Conservation (phyloP, 345 rosid species). For the Gossypium mustelinum region DNA sequence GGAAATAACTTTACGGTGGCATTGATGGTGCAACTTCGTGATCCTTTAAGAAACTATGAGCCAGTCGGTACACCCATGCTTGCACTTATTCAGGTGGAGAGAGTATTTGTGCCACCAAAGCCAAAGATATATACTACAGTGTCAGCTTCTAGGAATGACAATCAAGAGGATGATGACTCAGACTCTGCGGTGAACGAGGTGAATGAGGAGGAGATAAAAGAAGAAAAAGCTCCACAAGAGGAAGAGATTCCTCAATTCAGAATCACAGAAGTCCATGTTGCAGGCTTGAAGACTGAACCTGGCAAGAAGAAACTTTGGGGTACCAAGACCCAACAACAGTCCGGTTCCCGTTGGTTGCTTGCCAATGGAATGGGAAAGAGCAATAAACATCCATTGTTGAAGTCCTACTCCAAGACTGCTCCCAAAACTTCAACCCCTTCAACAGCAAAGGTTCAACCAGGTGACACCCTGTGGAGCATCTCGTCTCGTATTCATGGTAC, state of each 20-base stretch:
- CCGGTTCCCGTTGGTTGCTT: constrained; percentile 89
- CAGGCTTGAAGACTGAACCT: constrained; percentile 70
- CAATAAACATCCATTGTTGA: constrained; percentile 51
- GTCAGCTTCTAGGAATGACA: constrained; percentile 43
- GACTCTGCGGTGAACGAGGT: constrained; percentile 24
- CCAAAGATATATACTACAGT: constrained; percentile 68
- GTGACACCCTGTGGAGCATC: constrained; percentile 80
- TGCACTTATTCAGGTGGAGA: constrained; percentile 89
- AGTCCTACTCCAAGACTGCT: constrained; percentile 54
- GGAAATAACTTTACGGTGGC: constrained; percentile 93
- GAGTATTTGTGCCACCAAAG: constrained; percentile 86
- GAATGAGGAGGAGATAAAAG: constrained; percentile 25
- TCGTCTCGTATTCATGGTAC: constrained; percentile 54
- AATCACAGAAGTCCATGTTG: constrained; percentile 78
- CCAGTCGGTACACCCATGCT: constrained; percentile 96
- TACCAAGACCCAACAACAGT: constrained; percentile 58
- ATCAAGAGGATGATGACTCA: constrained; percentile 48
- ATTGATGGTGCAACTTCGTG: constrained; percentile 82
- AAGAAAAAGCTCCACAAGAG: constrained; percentile 42
- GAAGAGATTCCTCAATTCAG: constrained; percentile 58
- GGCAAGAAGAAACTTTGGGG: constrained; percentile 75
- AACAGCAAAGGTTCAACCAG: constrained; percentile 44
- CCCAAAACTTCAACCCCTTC: constrained; percentile 35
- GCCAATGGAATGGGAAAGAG: constrained; percentile 96
- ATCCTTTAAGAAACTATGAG: constrained; percentile 78